A percentile compares a stretch with the other conserved stretches of the same genome.
Evolutionary conservation across 1,284 basidiomycete genomes (phyloP).

Genomic region (Cryptococcus sp.): DNA sequence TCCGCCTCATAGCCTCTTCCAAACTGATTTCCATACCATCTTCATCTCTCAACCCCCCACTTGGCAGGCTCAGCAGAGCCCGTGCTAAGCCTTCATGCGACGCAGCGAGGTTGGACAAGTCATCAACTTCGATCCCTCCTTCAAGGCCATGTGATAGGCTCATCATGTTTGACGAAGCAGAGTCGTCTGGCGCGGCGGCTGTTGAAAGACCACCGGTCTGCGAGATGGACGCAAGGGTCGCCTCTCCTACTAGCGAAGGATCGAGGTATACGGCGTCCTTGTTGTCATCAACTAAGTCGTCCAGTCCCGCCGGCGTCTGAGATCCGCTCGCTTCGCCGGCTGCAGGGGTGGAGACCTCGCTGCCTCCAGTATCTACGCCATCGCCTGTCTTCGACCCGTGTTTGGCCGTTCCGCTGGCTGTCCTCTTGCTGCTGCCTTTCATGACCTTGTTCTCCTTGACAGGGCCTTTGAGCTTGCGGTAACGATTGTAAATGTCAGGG

Average conservation of each 20-base stretch:
- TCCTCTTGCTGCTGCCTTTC: constrained; percentile 16
- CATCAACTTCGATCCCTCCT: constrained; percentile 1
- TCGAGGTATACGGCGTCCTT: too few relatives aligned
- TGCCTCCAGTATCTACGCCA: neutral
- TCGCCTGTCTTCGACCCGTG: neutral
- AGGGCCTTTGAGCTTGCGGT: constrained; percentile 47
- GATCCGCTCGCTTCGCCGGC: too few relatives aligned
- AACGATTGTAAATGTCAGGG: constrained; percentile 52
- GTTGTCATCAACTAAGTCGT: too few relatives aligned
- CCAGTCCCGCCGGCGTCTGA: too few relatives aligned
- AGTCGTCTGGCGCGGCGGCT: too few relatives aligned
- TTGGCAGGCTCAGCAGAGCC: constrained; percentile 19
- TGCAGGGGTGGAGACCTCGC: too few relatives aligned
- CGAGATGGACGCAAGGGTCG: neutral
- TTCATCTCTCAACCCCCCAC: constrained; percentile 17
- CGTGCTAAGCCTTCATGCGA: constrained; percentile 21
- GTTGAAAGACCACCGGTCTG: neutral
- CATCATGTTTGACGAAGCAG: neutral
- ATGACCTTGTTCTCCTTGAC: constrained; percentile 41
- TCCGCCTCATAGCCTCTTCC: constrained; percentile 21
- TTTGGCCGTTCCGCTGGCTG: constrained; percentile 13
- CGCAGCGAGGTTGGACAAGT: neutral
- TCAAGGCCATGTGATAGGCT: neutral
- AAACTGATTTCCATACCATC: constrained; percentile 19
- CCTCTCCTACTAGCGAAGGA: too few relatives aligned